Evolutionary conservation across 352 stramenopile genomes (phyloP).

Genomic region (Pythium sukuiense): DNA sequence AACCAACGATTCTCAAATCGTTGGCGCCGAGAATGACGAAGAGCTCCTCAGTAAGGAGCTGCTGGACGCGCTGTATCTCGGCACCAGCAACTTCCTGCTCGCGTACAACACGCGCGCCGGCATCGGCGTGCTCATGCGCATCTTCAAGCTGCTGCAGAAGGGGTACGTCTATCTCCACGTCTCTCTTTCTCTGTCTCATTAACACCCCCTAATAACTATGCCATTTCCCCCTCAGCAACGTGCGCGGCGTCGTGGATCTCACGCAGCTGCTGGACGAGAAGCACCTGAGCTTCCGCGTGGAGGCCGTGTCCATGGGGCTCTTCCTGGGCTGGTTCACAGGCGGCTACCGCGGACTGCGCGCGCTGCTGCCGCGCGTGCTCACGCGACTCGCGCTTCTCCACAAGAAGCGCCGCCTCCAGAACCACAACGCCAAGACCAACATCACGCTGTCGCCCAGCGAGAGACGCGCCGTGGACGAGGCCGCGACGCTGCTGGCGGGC

Average conservation of each 20-base stretch:
- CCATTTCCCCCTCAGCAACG: conserved; percentile 33
- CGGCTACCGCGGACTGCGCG: conserved; percentile 63
- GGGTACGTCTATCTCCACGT: conserved; percentile 32
- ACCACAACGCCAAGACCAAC: no score
- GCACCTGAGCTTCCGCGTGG: conserved; percentile 75
- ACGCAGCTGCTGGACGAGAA: conserved; percentile 72
- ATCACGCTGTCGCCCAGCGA: no score
- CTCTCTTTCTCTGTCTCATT: neutral
- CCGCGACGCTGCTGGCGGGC: conserved; percentile 55
- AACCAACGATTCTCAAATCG: conserved; percentile 4
- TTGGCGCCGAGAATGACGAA: neutral
- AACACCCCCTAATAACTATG: neutral
- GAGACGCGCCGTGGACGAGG: conserved; percentile 33
- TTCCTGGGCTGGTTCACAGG: conserved; percentile 87
- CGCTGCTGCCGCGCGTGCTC: conserved; percentile 51
- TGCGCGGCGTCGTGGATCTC: conserved; percentile 51
- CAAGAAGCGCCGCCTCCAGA: no score
- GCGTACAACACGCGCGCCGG: conserved; percentile 87
- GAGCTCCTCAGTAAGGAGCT: conserved; percentile 48
- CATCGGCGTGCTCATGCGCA: conserved; percentile 67
- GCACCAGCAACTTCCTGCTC: conserved; percentile 83
- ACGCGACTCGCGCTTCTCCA: conserved; percentile 23
- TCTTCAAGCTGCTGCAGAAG: conserved; percentile 65
- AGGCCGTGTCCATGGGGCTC: conserved; percentile 83
- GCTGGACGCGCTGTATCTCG: conserved; percentile 68